A percentile compares a stretch with the other conserved stretches of the same genome.
Conservation (phyloP, 2,329 filamentous ascomycete species). For the Didymella exigua region DNA sequence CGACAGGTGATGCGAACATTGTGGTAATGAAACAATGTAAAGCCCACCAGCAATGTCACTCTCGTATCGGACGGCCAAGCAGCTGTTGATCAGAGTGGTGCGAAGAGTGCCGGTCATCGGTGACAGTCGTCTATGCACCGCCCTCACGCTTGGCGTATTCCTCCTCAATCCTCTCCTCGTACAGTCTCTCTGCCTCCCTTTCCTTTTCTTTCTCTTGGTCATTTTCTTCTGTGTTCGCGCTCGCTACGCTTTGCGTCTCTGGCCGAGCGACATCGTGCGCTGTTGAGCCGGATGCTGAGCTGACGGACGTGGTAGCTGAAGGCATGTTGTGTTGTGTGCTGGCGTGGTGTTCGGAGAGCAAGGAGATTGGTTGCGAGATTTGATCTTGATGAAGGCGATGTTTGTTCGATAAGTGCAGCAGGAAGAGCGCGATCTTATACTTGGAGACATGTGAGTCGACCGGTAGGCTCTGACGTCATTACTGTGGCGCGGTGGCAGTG, state of each 20-base stretch:
- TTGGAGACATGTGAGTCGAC: background rate
- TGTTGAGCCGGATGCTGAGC: slow-evolving; percentile 34
- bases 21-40: background rate
- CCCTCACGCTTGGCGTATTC: slow-evolving; percentile 50
- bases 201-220: slow-evolving; percentile 36
- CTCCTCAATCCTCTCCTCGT: slow-evolving; percentile 49
- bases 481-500: slow-evolving; percentile 5
- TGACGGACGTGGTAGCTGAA: slow-evolving; percentile 2
- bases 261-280: slow-evolving; percentile 29
- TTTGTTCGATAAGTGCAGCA: background rate
- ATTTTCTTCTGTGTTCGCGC: slow-evolving; percentile 15
- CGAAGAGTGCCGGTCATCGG: too few species aligned
- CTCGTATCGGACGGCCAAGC: background rate
- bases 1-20: background rate
- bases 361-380: too few species aligned
- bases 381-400: background rate
- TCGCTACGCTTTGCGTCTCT: slow-evolving; percentile 37
- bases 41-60: background rate
- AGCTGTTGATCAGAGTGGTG: too few species aligned
- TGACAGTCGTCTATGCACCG: slow-evolving; percentile 40
- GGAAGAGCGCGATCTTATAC: background rate
- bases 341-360: too few species aligned
- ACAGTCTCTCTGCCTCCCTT: slow-evolving; percentile 41
- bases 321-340: background rate
- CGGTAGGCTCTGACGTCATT: slow-evolving; percentile 1